Evolutionary conservation across 805 yeast species (phyloP).

Genomic region (Lipomyces orientalis): DNA sequence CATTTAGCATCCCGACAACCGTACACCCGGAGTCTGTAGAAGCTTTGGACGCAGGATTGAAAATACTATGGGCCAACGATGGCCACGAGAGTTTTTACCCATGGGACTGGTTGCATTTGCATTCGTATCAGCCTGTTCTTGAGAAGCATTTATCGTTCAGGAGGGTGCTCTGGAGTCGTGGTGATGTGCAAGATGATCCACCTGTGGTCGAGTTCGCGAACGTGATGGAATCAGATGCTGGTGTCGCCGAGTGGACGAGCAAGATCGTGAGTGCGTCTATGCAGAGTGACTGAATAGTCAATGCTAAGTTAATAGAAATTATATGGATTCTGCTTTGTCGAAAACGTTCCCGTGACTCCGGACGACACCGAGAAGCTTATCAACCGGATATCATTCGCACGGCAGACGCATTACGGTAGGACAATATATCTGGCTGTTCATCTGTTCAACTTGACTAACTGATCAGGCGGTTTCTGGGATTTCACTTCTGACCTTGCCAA

Average conservation of each 20-base stretch:
- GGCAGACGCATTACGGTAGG: constrained; percentile 68
- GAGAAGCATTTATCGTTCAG: constrained; percentile 44
- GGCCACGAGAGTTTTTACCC: constrained; percentile 51
- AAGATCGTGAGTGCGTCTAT: constrained; percentile 47
- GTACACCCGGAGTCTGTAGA: constrained; percentile 40
- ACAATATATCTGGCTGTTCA: neutral
- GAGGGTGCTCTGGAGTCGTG: constrained; percentile 41
- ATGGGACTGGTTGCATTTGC: constrained; percentile 54
- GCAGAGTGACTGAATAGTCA: neutral
- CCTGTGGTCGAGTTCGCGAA: constrained; percentile 58
- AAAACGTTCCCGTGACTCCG: constrained; percentile 64
- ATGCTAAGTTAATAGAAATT: constrained; percentile 41
- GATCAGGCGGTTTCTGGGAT: constrained; percentile 71
- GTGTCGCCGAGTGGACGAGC: constrained; percentile 60
- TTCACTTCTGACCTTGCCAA: constrained; percentile 71
- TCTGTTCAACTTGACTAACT: neutral
- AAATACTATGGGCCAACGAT: constrained; percentile 50
- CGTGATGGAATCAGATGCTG: constrained; percentile 53
- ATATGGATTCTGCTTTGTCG: constrained; percentile 66
- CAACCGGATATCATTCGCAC: constrained; percentile 61
- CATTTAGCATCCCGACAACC: constrained; percentile 52
- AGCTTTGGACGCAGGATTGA: constrained; percentile 30
- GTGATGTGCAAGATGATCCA: constrained; percentile 47
- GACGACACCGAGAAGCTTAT: constrained; percentile 64
- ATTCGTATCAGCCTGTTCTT: constrained; percentile 59